phyloP scores from a whole-genome alignment of 306 rosid species.

The Neltuma alba region DNA sequence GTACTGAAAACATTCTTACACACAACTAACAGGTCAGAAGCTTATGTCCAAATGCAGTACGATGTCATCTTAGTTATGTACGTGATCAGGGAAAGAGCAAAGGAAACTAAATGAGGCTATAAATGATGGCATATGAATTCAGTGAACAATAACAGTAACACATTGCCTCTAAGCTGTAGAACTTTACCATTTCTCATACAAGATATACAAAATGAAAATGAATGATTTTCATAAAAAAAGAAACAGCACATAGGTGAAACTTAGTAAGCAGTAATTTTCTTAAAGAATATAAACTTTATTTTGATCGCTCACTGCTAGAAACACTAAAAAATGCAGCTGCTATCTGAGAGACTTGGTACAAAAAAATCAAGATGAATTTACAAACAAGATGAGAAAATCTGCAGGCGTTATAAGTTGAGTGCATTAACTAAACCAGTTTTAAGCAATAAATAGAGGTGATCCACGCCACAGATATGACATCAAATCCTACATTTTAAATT shows the following conservation, averaged over 20 bases:
- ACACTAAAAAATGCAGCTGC: background rate
- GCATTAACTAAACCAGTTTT: background rate
- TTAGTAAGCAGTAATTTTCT: background rate
- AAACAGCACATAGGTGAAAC: background rate
- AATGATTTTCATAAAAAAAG: background rate
- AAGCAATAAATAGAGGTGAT: background rate
- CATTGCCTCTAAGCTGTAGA: background rate
- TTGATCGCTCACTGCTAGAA: background rate
- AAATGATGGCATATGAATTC: background rate
- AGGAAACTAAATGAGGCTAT: background rate
- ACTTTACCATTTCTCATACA: background rate
- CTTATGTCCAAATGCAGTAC: background rate
- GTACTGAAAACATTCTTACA: constrained; percentile 25
- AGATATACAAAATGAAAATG: background rate
- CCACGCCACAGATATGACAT: background rate
- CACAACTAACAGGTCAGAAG: background rate
- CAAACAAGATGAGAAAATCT: background rate
- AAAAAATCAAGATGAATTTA: background rate
- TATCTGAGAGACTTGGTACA: background rate
- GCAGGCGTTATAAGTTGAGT: background rate
- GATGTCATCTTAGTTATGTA: background rate
- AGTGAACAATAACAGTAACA: background rate
- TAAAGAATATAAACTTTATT: background rate
- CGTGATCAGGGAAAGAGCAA: background rate
- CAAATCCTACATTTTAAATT: background rate